Percentiles rank a stretch among this genome's conserved stretches.
These are phyloP conservation scores for Aspergillus ochraceus DNA, from an alignment of 2,329 filamentous ascomycete genomes.

Conservation along the genomic window DNA sequence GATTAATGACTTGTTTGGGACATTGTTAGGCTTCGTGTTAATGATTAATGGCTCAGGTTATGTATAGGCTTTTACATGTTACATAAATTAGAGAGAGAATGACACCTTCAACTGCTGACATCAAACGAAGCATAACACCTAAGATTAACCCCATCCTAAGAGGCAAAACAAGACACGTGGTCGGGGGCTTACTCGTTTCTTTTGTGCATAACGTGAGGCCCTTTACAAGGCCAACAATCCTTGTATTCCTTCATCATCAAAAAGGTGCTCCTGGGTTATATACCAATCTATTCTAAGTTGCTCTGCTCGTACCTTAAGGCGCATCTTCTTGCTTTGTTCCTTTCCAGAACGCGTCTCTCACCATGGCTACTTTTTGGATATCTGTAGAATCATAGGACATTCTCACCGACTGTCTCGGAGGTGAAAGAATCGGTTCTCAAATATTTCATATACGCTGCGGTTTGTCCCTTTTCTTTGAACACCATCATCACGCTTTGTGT, in stretches of 20 bases:
- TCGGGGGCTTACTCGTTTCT: neutral
- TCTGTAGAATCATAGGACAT: neutral
- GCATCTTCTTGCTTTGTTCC: too few relatives aligned
- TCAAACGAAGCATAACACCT: neutral
- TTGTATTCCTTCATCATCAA: neutral
- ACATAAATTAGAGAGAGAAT: too few relatives aligned
- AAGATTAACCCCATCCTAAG: neutral
- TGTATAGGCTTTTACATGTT: neutral
- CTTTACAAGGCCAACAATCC: neutral
- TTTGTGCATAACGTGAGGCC: neutral
- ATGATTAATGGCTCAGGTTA: neutral
- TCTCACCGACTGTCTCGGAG: neutral
- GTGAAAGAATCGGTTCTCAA: neutral
- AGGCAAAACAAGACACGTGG: neutral
- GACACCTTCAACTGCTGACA: neutral
- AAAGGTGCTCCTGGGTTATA: neutral
- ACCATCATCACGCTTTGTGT: neutral
- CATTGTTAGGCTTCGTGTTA: neutral
- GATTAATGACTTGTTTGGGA: neutral
- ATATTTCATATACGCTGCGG: neutral
- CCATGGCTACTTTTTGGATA: neutral
- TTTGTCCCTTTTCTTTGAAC: neutral
- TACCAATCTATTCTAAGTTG: neutral
- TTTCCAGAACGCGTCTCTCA: neutral
- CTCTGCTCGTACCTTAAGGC: too few relatives aligned